phyloP scores from a whole-genome alignment of 257 asterid species.

The Marsdenia floribunda region DNA sequence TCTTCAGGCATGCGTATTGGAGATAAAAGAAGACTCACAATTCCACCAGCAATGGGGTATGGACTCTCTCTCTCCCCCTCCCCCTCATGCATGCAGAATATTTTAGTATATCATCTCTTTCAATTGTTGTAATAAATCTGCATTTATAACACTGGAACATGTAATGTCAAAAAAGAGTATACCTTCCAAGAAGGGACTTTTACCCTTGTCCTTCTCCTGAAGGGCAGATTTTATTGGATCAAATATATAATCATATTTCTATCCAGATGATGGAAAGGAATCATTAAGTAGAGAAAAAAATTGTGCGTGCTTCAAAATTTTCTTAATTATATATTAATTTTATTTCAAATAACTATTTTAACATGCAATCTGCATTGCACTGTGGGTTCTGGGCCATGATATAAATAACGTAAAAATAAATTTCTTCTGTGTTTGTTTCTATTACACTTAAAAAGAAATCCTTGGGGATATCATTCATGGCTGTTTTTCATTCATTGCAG shows the following conservation, averaged over 20 bases:
- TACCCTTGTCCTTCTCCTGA: background rate
- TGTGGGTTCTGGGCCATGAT: background rate
- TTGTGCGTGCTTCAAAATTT: background rate
- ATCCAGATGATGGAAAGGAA: background rate
- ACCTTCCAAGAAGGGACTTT: background rate
- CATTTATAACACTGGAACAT: background rate
- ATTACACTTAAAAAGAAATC: too few relatives aligned
- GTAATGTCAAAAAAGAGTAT: too few relatives aligned
- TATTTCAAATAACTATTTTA: background rate
- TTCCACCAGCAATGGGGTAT: constrained; percentile 99
- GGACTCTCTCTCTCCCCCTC: constrained; percentile 7
- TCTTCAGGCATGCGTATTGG: constrained; percentile 89
- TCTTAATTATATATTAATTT: too few relatives aligned
- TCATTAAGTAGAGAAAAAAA: background rate
- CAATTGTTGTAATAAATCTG: background rate
- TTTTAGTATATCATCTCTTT: background rate
- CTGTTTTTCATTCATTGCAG: constrained; percentile 30
- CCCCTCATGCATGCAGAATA: background rate
- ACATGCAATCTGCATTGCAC: background rate
- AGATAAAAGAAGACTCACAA: constrained; percentile 84
- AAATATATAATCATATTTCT: background rate
- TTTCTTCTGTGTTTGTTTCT: background rate
- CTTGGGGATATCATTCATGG: background rate
- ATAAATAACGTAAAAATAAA: background rate
- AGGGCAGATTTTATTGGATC: background rate